Percentiles rank a stretch among this genome's conserved stretches.
Conservation (phyloP, 305 asterid genomes). For the Solanum chacoense region DNA sequence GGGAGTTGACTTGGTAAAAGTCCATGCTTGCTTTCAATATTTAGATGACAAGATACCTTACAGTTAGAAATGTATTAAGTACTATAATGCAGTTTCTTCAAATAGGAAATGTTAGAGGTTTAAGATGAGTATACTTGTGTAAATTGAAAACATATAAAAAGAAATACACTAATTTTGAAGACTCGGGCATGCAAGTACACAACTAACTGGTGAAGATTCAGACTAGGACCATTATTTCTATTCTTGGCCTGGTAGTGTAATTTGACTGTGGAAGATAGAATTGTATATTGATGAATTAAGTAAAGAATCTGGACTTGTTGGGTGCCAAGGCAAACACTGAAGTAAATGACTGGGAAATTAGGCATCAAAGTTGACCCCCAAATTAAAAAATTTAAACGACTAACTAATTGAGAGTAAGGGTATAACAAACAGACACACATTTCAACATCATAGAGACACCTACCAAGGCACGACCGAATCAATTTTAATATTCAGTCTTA, state of each 20-base stretch:
- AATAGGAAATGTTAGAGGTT: neutral
- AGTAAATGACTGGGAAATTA: neutral
- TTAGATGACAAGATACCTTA: neutral
- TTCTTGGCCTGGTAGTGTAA: neutral
- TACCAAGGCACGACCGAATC: neutral
- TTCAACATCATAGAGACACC: neutral
- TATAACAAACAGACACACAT: neutral
- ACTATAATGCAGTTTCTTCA: neutral
- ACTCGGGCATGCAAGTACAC: neutral
- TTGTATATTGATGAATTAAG: neutral
- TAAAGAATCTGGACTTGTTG: neutral
- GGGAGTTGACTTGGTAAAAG: constrained; percentile 1
- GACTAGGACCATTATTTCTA: neutral
- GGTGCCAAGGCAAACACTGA: neutral
- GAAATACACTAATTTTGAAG: neutral
- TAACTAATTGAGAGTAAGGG: neutral
- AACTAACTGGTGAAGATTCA: neutral
- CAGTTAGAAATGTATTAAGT: neutral
- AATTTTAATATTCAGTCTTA: neutral
- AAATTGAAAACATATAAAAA: neutral
- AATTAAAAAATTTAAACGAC: neutral
- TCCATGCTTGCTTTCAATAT: neutral
- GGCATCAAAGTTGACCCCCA: neutral
- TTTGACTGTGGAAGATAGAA: neutral
- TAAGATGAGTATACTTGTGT: neutral